Evolutionary conservation across 139 green algal genomes (phyloP).

Genomic region (Zygnema circumcarinatum): DNA sequence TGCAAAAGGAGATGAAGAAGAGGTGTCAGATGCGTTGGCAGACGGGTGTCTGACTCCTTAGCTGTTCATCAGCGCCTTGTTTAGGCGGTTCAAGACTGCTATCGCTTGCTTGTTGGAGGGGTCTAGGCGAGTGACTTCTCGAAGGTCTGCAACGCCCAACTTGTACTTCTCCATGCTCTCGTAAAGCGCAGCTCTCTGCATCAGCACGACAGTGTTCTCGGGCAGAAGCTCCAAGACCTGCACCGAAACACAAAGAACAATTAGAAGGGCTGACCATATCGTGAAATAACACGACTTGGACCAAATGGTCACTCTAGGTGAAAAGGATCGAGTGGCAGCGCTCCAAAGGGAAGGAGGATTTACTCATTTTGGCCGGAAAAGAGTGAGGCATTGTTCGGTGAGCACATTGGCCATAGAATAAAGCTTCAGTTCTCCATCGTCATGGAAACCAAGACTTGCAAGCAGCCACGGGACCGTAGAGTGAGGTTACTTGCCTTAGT

Average conservation of each 20-base stretch:
- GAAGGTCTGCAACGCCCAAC: constrained; percentile 7
- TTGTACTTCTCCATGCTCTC: constrained; percentile 61
- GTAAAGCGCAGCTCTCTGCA: constrained; percentile 43
- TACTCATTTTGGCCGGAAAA: constrained; percentile 12
- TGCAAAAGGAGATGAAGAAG: too few relatives aligned
- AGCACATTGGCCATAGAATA: too few relatives aligned
- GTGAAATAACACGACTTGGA: background rate
- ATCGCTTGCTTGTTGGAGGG: constrained; percentile 7
- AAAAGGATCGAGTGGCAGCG: background rate
- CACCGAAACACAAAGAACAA: background rate
- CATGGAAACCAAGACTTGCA: too few relatives aligned
- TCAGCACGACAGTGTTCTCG: constrained; percentile 27
- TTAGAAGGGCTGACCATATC: background rate
- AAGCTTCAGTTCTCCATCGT: too few relatives aligned
- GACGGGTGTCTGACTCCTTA: too few relatives aligned
- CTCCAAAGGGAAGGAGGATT: constrained; percentile 13
- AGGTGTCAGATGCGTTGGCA: too few relatives aligned
- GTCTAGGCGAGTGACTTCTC: constrained; percentile 25
- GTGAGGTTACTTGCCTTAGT: constrained; percentile 36
- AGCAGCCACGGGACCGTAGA: too few relatives aligned
- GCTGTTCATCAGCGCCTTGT: constrained; percentile 15
- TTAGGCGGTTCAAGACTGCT: constrained; percentile 16
- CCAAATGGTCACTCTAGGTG: constrained; percentile 31
- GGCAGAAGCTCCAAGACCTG: constrained; percentile 47
- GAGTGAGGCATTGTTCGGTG: too few relatives aligned